Evolutionary conservation across 768 basidiomycete genomes (phyloP).

Genomic region (Suillus decipiens): DNA sequence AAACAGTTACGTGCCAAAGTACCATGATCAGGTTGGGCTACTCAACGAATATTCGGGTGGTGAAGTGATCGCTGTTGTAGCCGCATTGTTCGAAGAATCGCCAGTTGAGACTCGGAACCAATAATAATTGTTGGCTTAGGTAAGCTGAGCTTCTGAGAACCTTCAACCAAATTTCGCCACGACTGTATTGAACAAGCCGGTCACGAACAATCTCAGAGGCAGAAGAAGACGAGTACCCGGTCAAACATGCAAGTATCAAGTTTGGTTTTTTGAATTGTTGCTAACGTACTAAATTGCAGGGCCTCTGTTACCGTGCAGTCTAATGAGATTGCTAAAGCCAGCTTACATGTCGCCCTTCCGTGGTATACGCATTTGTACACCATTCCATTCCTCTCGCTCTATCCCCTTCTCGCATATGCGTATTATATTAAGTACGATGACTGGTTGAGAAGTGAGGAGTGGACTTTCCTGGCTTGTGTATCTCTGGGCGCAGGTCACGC

Average conservation of each 20-base stretch:
- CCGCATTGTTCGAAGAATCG: no score
- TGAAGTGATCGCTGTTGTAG: no score
- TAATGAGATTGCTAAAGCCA: slow-evolving; percentile 66
- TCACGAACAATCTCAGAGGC: not conserved
- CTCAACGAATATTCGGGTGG: no score
- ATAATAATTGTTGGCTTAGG: not conserved
- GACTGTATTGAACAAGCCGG: not conserved
- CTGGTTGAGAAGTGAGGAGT: slow-evolving; percentile 93
- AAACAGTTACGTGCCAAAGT: no score
- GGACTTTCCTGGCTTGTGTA: slow-evolving; percentile 94
- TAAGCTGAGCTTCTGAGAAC: not conserved
- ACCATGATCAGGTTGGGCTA: no score
- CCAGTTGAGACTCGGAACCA: not conserved
- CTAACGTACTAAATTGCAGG: slow-evolving; percentile 26
- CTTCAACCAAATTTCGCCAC: not conserved
- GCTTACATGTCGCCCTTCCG: slow-evolving; percentile 66
- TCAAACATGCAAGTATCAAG: not conserved
- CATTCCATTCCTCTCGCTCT: slow-evolving; percentile 75
- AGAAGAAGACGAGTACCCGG: not conserved
- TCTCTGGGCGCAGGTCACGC: slow-evolving; percentile 85
- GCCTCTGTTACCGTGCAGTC: slow-evolving; percentile 56
- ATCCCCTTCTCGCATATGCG: slow-evolving; percentile 84
- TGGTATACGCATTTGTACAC: slow-evolving; percentile 74
- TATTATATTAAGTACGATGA: slow-evolving; percentile 90
- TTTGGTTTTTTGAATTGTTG: not conserved